Evolutionary conservation across 495 filamentous ascomycete genomes (phyloP).

Genomic region (Penicillium goetzii): DNA sequence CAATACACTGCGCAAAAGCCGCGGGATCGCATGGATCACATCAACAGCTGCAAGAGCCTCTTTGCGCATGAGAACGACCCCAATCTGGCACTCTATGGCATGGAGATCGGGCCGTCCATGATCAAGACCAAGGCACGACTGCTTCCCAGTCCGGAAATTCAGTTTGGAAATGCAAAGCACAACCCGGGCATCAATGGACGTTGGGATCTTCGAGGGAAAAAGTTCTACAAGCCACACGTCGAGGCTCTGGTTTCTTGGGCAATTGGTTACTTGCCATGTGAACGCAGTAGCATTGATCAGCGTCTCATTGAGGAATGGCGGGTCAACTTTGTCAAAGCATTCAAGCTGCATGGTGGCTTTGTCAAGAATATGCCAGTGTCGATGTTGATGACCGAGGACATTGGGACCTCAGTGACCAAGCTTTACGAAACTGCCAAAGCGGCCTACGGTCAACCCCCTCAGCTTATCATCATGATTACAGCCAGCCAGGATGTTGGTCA

Average conservation of each 20-base stretch:
- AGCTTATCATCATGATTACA: slow-evolving; percentile 74
- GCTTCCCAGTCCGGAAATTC: slow-evolving; percentile 68
- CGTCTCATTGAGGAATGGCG: slow-evolving; percentile 58
- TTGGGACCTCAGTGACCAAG: slow-evolving; percentile 4
- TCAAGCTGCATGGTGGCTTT: slow-evolving; percentile 71
- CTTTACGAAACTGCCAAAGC: not conserved
- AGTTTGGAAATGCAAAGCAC: slow-evolving; percentile 57
- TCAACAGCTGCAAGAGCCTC: slow-evolving; percentile 65
- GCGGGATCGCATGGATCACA: slow-evolving; percentile 58
- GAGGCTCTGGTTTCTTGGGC: slow-evolving; percentile 70
- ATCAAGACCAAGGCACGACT: slow-evolving; percentile 69
- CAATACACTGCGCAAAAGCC: slow-evolving; percentile 77
- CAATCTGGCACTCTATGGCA: slow-evolving; percentile 66
- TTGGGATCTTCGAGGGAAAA: slow-evolving; percentile 84
- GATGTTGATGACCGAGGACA: slow-evolving; percentile 6
- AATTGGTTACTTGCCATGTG: slow-evolving; percentile 57
- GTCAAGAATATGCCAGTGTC: slow-evolving; percentile 38
- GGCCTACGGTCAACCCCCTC: slow-evolving; percentile 40
- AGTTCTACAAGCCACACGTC: slow-evolving; percentile 67
- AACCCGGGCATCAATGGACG: slow-evolving; percentile 66
- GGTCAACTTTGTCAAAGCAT: slow-evolving; percentile 61
- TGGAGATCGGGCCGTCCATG: slow-evolving; percentile 66
- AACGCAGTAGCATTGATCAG: slow-evolving; percentile 43
- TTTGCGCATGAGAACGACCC: slow-evolving; percentile 71
- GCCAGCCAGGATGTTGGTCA: slow-evolving; percentile 62